A percentile compares a stretch with the other conserved stretches of the same genome.
Evolutionary conservation across 495 filamentous ascomycete genomes (phyloP).

Genomic region (Amniculicola lignicola): DNA sequence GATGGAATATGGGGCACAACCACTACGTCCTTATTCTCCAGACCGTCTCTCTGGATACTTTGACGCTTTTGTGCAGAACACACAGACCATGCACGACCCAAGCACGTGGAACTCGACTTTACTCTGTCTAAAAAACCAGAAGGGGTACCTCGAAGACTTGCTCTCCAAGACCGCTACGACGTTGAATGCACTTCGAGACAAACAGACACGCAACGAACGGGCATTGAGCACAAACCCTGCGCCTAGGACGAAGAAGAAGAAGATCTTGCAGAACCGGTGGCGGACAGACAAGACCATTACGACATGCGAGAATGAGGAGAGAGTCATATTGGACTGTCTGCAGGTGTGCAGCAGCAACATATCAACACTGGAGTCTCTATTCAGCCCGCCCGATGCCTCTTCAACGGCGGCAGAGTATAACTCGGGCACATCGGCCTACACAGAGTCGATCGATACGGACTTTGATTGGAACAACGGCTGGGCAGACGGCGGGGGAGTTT

Average conservation of each 20-base stretch:
- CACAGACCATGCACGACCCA: constrained; percentile 3
- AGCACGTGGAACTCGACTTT: constrained; percentile 10
- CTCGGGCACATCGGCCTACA: not conserved
- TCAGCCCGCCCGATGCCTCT: not conserved
- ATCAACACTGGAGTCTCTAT: constrained; percentile 14
- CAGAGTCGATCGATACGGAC: not conserved
- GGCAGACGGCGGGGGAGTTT: constrained; percentile 10
- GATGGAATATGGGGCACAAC: constrained; percentile 10
- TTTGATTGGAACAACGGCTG: constrained; percentile 28
- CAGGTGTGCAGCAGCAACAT: constrained; percentile 24
- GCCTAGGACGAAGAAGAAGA: constrained; percentile 27
- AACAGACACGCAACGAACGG: constrained; percentile 25
- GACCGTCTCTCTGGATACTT: constrained; percentile 14
- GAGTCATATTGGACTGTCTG: constrained; percentile 26
- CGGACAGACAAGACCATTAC: constrained; percentile 30
- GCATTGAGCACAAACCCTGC: constrained; percentile 3
- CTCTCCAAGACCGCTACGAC: constrained; percentile 28
- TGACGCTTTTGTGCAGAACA: constrained; percentile 9
- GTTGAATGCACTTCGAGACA: constrained; percentile 28
- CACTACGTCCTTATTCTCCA: not conserved
- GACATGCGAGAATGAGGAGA: constrained; percentile 31
- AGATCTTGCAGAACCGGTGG: constrained; percentile 28
- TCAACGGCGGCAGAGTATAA: constrained; percentile 10
- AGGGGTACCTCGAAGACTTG: constrained; percentile 22
- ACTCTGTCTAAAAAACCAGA: constrained; percentile 9